A percentile compares a stretch with the other conserved stretches of the same genome.
These are phyloP conservation scores for Diaporthe velutina DNA, from an alignment of 2,329 filamentous ascomycete genomes.

Conservation along the genomic window DNA sequence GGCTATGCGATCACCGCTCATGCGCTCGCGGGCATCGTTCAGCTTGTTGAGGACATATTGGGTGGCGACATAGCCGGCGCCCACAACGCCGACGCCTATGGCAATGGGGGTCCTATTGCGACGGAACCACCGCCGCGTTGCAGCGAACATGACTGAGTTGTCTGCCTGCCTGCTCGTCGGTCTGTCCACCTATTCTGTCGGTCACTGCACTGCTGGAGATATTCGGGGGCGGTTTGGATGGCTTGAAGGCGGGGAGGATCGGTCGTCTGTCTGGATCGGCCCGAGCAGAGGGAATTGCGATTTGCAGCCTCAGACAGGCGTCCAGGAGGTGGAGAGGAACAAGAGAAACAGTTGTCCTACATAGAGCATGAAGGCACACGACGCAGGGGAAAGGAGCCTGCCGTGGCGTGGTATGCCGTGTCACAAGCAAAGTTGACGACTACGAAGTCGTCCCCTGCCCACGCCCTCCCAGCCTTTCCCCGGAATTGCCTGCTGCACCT, in stretches of 20 bases:
- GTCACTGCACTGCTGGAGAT: neutral
- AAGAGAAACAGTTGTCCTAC: neutral
- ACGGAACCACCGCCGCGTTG: constrained; percentile 90
- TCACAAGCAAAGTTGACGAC: constrained; percentile 33
- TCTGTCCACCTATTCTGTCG: neutral
- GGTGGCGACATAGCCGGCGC: constrained; percentile 90
- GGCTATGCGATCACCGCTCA: constrained; percentile 95
- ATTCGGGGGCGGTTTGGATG: neutral
- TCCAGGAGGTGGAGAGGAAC: neutral
- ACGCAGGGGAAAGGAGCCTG: neutral
- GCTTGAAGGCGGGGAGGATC: neutral
- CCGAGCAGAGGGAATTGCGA: neutral
- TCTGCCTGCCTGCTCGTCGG: neutral
- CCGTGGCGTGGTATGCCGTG: constrained; percentile 7
- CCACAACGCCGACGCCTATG: constrained; percentile 87
- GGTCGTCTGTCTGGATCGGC: constrained; percentile 9
- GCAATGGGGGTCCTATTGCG: constrained; percentile 92
- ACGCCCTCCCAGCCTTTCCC: constrained; percentile 52
- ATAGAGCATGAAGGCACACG: neutral
- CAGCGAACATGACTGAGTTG: constrained; percentile 66
- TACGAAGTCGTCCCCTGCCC: constrained; percentile 21
- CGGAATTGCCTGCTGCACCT: constrained; percentile 9
- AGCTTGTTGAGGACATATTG: constrained; percentile 95
- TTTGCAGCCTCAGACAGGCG: neutral
- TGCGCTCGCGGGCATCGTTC: constrained; percentile 92